A percentile compares a stretch with the other conserved stretches of the same genome.
Evolutionary conservation across 192 early-diverging fungal species (phyloP).

Genomic region (Entomortierella beljakovae): DNA sequence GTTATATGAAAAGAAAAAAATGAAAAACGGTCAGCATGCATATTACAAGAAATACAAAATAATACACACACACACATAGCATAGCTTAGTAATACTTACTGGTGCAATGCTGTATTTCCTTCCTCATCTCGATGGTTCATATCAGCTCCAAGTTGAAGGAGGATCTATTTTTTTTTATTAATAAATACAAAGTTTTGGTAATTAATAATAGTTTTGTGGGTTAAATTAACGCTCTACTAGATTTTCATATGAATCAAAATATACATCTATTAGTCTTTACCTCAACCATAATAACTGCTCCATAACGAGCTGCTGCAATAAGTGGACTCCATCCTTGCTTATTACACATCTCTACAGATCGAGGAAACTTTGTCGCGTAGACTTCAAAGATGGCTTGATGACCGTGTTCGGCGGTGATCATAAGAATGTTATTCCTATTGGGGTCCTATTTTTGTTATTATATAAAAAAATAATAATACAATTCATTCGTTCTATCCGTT

Average conservation of each 20-base stretch:
- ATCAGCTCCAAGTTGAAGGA: conserved; percentile 44
- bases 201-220: too few species aligned
- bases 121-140: conserved; percentile 49
- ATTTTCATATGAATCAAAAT: too few species aligned
- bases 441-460: conserved; percentile 23
- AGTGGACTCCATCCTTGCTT: conserved; percentile 47
- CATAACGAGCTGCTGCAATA: conserved; percentile 42
- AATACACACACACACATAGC: background rate
- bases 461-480: too few species aligned
- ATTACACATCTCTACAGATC: conserved; percentile 35
- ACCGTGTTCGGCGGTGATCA: conserved; percentile 43
- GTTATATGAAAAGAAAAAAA: conserved; percentile 3
- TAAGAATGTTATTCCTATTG: conserved; percentile 45
- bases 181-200: background rate
- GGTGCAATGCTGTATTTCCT: conserved; percentile 43
- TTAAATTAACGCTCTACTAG: too few species aligned
- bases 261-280: too few species aligned
- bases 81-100: conserved; percentile 25
- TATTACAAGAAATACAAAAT: background rate
- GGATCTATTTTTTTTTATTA: conserved; percentile 14
- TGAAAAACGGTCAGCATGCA: background rate
- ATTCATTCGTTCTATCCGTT: too few species aligned
- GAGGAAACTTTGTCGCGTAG: conserved; percentile 44
- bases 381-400: conserved; percentile 48
- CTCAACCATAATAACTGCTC: conserved; percentile 37